A percentile compares a stretch with the other conserved stretches of the same genome.
Conservation (phyloP, 805 yeast species). For the Cyberlindnera subsufficiens region DNA sequence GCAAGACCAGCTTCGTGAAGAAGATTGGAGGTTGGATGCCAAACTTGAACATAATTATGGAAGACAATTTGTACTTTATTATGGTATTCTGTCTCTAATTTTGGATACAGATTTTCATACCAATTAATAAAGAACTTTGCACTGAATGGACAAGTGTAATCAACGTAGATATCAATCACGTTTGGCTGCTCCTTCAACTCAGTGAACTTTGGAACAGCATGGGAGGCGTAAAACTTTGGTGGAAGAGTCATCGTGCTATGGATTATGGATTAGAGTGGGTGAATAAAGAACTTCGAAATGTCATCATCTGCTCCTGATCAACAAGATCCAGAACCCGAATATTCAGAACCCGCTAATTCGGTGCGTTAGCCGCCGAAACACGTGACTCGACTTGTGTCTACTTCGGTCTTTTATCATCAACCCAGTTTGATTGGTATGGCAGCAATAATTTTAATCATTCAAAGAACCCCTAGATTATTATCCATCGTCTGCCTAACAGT, state of each 20-base stretch:
- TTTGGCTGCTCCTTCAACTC: constrained; percentile 18
- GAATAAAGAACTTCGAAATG: not conserved
- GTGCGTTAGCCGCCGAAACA: too few species aligned
- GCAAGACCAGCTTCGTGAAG: constrained; percentile 70
- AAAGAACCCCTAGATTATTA: too few species aligned
- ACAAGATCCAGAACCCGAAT: too few species aligned
- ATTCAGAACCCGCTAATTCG: too few species aligned
- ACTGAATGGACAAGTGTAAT: constrained; percentile 74
- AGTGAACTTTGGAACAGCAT: constrained; percentile 14
- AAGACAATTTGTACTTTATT: constrained; percentile 54
- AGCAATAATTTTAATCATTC: too few species aligned
- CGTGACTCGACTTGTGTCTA: too few species aligned
- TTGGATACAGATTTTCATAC: constrained; percentile 46
- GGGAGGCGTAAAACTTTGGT: constrained; percentile 23
- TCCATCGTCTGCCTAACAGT: too few species aligned
- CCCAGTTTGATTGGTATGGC: too few species aligned
- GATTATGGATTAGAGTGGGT: not conserved
- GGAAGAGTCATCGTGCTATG: constrained; percentile 22
- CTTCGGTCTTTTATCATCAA: too few species aligned
- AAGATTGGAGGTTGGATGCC: constrained; percentile 75
- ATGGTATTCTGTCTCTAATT: constrained; percentile 38
- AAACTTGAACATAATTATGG: constrained; percentile 79
- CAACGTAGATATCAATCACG: constrained; percentile 60
- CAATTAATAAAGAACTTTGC: constrained; percentile 58
- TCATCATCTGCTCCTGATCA: too few species aligned